Percentiles rank a stretch among this genome's conserved stretches.
Conservation (phyloP, 2,329 filamentous ascomycete genomes). For the Fusarium sp. region DNA sequence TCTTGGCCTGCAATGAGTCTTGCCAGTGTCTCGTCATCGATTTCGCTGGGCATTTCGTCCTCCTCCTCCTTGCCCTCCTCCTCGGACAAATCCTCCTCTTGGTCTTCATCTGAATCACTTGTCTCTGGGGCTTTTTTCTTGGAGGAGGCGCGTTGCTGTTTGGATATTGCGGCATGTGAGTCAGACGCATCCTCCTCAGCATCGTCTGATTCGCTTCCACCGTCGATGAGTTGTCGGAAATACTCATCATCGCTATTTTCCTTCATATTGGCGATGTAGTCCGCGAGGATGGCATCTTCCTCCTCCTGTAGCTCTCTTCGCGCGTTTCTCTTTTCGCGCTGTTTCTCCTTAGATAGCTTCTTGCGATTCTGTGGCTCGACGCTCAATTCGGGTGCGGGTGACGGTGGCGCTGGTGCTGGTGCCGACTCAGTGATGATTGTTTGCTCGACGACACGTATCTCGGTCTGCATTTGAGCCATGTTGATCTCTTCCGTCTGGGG, state of each 20-base stretch:
- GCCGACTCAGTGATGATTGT: constrained; percentile 24
- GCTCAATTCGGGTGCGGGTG: background rate
- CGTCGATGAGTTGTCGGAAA: constrained; percentile 21
- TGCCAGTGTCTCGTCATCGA: constrained; percentile 44
- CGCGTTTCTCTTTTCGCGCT: constrained; percentile 34
- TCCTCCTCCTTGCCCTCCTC: constrained; percentile 7
- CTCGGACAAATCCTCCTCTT: background rate
- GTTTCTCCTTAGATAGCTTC: constrained; percentile 28
- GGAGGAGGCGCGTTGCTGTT: constrained; percentile 67
- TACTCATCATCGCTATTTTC: constrained; percentile 63
- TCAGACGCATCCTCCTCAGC: constrained; percentile 50
- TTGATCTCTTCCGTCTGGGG: constrained; percentile 32
- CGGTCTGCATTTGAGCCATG: constrained; percentile 47
- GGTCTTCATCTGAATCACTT: constrained; percentile 33
- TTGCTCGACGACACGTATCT: constrained; percentile 48
- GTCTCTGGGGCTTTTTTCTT: constrained; percentile 45
- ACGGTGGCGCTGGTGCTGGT: constrained; percentile 6
- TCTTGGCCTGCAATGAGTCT: constrained; percentile 40
- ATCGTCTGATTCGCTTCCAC: constrained; percentile 17
- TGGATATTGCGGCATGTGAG: constrained; percentile 53
- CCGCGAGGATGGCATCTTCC: constrained; percentile 70
- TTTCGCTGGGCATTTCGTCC: constrained; percentile 32
- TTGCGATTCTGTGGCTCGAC: background rate
- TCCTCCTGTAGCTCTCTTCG: constrained; percentile 42
- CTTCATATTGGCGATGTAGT: constrained; percentile 78